These are phyloP conservation scores for Phyllosticta citrichinensis DNA, from an alignment of 2,329 filamentous ascomycete genomes.

Conservation along the genomic window DNA sequence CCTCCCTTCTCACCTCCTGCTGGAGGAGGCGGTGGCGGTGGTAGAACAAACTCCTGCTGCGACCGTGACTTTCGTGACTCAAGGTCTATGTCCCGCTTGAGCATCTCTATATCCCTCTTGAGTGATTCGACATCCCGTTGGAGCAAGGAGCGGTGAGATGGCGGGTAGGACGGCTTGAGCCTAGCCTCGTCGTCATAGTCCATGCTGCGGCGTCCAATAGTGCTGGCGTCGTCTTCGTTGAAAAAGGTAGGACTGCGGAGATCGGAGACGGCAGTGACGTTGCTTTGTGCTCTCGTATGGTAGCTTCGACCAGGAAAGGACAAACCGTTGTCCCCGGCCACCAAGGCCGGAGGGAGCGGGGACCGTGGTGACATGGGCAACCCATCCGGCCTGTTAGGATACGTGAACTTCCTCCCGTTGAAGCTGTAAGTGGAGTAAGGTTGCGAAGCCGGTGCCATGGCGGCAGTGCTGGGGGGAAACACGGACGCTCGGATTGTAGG, in stretches of 20 bases:
- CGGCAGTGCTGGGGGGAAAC: background rate
- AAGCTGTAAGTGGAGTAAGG: background rate
- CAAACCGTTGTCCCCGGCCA: background rate
- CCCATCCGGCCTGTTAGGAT: background rate
- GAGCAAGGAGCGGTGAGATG: background rate
- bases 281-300: background rate
- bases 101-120: too few species aligned
- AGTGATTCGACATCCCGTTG: background rate
- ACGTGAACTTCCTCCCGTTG: background rate
- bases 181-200: background rate
- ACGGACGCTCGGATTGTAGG: background rate
- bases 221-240: background rate
- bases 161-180: background rate
- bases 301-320: background rate
- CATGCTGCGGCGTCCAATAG: background rate
- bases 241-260: background rate
- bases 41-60: background rate
- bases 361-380: background rate
- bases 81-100: background rate
- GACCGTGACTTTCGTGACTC: constrained; percentile 1
- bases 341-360: background rate
- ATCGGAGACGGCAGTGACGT: background rate
- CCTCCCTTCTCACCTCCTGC: background rate
- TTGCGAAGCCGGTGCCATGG: background rate
- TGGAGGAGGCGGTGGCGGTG: background rate